These are phyloP conservation scores for Eutypa lata DNA, from an alignment of 2,329 filamentous ascomycete species.

Conservation along the genomic window DNA sequence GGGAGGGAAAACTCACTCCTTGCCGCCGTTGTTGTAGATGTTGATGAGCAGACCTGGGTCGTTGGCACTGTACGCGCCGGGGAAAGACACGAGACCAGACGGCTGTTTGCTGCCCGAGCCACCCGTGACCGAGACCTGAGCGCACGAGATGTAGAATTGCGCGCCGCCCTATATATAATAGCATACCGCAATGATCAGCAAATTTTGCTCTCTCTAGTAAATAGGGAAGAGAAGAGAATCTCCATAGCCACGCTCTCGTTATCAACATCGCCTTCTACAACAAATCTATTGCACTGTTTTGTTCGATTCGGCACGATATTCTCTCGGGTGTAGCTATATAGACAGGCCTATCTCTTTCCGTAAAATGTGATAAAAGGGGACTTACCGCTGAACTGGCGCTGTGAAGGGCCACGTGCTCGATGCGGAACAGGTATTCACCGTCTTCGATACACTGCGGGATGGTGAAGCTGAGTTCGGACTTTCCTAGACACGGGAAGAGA, in stretches of 20 bases:
- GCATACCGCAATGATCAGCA: neutral
- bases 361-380: neutral
- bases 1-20: constrained; percentile 13
- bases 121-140: constrained; percentile 30
- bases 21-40: constrained; percentile 29
- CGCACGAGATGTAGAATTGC: constrained; percentile 35
- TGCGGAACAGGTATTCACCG: constrained; percentile 36
- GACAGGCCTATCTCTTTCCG: too few relatives aligned
- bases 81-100: constrained; percentile 26
- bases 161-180: constrained; percentile 21
- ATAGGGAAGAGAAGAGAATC: too few relatives aligned
- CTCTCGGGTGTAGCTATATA: too few relatives aligned
- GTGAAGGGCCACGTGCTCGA: constrained; percentile 35
- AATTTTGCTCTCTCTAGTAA: neutral
- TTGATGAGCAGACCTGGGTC: constrained; percentile 31
- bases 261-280: too few relatives aligned
- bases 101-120: constrained; percentile 25
- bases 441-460: constrained; percentile 30
- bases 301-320: too few relatives aligned
- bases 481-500: constrained; percentile 13
- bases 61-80: constrained; percentile 34
- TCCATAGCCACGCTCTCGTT: too few relatives aligned
- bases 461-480: constrained; percentile 25
- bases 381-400: constrained; percentile 20
- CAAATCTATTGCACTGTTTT: too few relatives aligned